Percentiles rank a stretch among this genome's conserved stretches.
Evolutionary conservation across 768 basidiomycete genomes (phyloP).

Genomic region (Pholiota conissans): DNA sequence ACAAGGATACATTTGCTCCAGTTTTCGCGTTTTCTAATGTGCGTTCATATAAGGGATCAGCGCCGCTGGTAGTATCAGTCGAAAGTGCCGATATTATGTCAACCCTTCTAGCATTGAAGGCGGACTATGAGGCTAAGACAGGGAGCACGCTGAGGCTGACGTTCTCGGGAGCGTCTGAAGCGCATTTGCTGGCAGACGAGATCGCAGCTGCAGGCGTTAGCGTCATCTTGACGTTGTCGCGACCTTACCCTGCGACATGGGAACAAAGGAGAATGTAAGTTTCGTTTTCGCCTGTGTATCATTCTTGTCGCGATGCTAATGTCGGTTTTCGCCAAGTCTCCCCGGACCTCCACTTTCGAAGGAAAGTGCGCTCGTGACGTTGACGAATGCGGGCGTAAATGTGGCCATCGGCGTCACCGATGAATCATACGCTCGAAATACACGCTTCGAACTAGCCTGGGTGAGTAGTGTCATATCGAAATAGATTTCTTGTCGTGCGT

Average conservation of each 20-base stretch:
- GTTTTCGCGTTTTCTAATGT: neutral
- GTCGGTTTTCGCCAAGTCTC: conserved; percentile 34
- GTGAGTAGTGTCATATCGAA: conserved; percentile 32
- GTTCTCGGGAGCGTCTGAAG: conserved; percentile 61
- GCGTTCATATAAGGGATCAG: conserved; percentile 40
- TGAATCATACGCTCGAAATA: conserved; percentile 65
- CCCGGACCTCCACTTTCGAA: conserved; percentile 70
- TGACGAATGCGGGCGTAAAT: conserved; percentile 62
- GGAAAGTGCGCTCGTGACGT: conserved; percentile 50
- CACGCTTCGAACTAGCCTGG: conserved; percentile 66
- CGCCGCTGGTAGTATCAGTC: conserved; percentile 66
- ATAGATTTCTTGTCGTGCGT: neutral
- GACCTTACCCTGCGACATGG: conserved; percentile 69
- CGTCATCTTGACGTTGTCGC: conserved; percentile 64
- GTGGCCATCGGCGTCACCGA: conserved; percentile 61
- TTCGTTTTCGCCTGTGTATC: neutral
- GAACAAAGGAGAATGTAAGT: conserved; percentile 62
- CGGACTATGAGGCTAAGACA: conserved; percentile 42
- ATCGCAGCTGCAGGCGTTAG: conserved; percentile 63
- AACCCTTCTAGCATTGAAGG: conserved; percentile 60
- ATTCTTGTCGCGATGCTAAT: neutral
- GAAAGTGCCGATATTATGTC: conserved; percentile 79
- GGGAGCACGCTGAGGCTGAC: conserved; percentile 40
- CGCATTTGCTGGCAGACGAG: conserved; percentile 61
- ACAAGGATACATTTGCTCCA: conserved; percentile 4